Percentiles rank a stretch among this genome's conserved stretches.
These are phyloP conservation scores for Globisporangium megalacanthum DNA, from an alignment of 352 stramenopile genomes.

Conservation along the genomic window DNA sequence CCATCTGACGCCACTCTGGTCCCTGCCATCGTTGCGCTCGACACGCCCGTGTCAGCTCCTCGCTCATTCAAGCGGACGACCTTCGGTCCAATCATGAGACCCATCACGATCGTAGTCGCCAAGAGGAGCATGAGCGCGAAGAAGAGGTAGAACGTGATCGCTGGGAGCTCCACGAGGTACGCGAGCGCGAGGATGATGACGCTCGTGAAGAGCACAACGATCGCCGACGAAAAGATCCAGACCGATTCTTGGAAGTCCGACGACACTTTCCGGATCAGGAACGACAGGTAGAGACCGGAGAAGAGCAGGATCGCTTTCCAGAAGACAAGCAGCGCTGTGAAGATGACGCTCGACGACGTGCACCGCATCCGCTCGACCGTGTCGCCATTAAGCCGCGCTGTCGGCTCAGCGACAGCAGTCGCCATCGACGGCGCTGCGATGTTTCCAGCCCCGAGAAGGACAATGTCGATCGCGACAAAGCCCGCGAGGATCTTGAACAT, in stretches of 20 bases:
- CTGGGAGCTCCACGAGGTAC: conserved; percentile 19
- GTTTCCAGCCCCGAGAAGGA: neutral
- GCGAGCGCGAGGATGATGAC: conserved; percentile 19
- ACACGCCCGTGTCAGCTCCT: too few species aligned
- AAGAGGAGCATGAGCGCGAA: conserved; percentile 9
- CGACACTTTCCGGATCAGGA: conserved; percentile 29
- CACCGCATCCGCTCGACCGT: neutral
- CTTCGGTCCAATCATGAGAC: conserved; percentile 15
- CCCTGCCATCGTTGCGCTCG: too few species aligned
- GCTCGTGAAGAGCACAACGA: conserved; percentile 16
- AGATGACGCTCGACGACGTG: conserved; percentile 20
- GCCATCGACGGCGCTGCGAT: too few species aligned
- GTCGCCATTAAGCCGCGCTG: too few species aligned
- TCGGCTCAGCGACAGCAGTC: too few species aligned
- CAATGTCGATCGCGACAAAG: conserved; percentile 18
- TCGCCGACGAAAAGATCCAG: conserved; percentile 27
- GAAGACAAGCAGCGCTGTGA: conserved; percentile 32
- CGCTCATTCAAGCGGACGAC: conserved; percentile 6
- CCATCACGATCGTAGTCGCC: conserved; percentile 12
- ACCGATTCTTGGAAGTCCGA: conserved; percentile 35
- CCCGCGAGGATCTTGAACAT: conserved; percentile 33
- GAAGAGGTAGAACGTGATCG: conserved; percentile 14
- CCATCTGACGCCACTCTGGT: too few species aligned
- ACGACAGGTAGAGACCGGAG: conserved; percentile 15
- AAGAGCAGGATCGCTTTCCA: conserved; percentile 29